Conservation (phyloP, 352 stramenopile species). For the Phytophthora sp. region DNA sequence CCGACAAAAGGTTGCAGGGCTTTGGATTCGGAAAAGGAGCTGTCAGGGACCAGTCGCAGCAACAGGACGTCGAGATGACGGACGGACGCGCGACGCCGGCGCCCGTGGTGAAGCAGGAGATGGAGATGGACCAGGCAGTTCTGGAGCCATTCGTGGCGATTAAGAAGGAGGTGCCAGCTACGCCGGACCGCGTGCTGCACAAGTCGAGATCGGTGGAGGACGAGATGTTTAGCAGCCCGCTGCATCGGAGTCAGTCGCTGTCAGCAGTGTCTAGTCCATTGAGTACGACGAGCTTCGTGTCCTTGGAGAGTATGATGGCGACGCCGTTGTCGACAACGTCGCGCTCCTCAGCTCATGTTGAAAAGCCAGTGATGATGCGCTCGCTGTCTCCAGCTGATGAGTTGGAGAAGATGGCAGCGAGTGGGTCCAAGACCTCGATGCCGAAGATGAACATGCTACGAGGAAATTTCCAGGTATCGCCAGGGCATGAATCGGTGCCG, state of each 20-base stretch:
- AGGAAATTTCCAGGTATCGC: constrained; percentile 52
- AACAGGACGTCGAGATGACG: constrained; percentile 33
- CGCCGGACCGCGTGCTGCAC: constrained; percentile 11
- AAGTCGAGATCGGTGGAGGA: constrained; percentile 13
- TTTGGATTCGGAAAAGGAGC: constrained; percentile 51
- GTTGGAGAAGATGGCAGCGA: constrained; percentile 65
- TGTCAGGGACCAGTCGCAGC: constrained; percentile 17
- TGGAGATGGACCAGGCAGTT: neutral
- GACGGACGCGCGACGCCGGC: constrained; percentile 1
- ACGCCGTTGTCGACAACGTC: constrained; percentile 30
- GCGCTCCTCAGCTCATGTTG: constrained; percentile 18
- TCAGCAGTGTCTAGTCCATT: constrained; percentile 31
- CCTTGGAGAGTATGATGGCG: constrained; percentile 34
- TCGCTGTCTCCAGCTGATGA: constrained; percentile 64
- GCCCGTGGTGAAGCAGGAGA: constrained; percentile 6
- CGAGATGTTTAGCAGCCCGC: constrained; percentile 46
- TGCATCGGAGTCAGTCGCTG: constrained; percentile 38
- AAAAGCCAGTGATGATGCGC: constrained; percentile 29
- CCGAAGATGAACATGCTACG: constrained; percentile 69
- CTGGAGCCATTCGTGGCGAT: constrained; percentile 5
- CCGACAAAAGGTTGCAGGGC: constrained; percentile 41
- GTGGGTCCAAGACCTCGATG: constrained; percentile 54
- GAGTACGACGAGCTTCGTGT: constrained; percentile 41
- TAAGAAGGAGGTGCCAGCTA: constrained; percentile 26
- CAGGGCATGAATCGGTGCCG: constrained; percentile 22